Base-by-base conservation (phyloP, 495 filamentous ascomycete species). In the Hyphodiscus hymeniophilus region DNA sequence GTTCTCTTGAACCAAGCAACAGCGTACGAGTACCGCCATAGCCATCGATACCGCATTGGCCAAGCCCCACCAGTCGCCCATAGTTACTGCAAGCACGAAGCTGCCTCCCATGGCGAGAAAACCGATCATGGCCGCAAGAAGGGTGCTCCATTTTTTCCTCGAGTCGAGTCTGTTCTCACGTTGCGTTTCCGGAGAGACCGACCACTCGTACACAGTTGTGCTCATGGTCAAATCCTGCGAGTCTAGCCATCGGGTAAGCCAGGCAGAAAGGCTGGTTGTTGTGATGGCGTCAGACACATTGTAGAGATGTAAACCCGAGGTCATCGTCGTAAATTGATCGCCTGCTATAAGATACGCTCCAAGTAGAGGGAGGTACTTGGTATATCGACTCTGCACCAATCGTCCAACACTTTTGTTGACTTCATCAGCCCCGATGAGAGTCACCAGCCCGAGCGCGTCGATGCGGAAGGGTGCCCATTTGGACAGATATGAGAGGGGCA, bases 371-470 rank as follows among this genome's bases (percentile, higher is more conserved):
- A 47, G 45, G 28, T 20, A 47, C 3, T 35, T 30, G 2, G 34
- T 47, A 16, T 38, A 47, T 18, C 32, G 34, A 20, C 45, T 47
- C 6, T 47, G 45, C 20, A 23, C 45, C 3, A 47, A 18, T 2
- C 17, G 17, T 26, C 45, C 45, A 28, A 47, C 23, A 4, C 20
- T 30, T 7, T 47, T 47, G 21, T 30, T 47, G 5, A 47, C 45
- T 38, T 47, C 45, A 12, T 47, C 45, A 26, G 45, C 45, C 2
- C 45, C 45, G 18, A 47, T 15, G 21, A 47, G 45, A 6, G 45
- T 47, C 45, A 47, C 45, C 11, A 47, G 33, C 6, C 45, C 45
- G 4, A 47, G 45, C 6, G 45, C 45, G 18, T 47, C 45, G 45
- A 38, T 22, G n/a, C 33, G 22, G 23, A 47, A 47, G 3, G 45